Conservation (phyloP, 352 stramenopile species). For the Globisporangium spiculum region DNA sequence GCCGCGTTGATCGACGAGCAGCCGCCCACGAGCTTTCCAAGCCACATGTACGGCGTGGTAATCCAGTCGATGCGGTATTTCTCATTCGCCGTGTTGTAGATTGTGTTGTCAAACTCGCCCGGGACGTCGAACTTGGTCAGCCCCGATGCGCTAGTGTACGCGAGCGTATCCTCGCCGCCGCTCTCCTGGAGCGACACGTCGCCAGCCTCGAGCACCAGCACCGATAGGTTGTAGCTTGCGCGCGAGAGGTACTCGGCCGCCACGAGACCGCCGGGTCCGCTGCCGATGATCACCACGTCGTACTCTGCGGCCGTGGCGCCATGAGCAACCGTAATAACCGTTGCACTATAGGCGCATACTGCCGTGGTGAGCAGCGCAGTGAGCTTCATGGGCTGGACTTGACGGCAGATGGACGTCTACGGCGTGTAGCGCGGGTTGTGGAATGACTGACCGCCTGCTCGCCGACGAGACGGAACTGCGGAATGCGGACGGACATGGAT, state of each 20-base stretch:
- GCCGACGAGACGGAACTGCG: not conserved
- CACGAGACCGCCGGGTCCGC: constrained; percentile 50
- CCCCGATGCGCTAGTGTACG: constrained; percentile 37
- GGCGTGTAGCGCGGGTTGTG: not conserved
- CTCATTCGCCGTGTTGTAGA: constrained; percentile 42
- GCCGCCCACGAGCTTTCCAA: constrained; percentile 75
- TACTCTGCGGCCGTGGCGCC: constrained; percentile 20
- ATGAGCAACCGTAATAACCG: not conserved
- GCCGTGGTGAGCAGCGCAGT: not conserved
- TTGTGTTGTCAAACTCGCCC: constrained; percentile 52
- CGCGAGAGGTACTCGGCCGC: constrained; percentile 46
- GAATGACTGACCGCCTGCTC: not conserved
- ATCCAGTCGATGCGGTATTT: constrained; percentile 50
- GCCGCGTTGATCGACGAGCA: constrained; percentile 76
- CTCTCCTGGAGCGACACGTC: constrained; percentile 37
- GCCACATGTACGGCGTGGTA: constrained; percentile 36
- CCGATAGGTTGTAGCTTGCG: constrained; percentile 20
- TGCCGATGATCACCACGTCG: constrained; percentile 60
- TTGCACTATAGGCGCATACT: not conserved
- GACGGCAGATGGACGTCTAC: not conserved
- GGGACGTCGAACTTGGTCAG: constrained; percentile 74
- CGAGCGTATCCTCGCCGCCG: constrained; percentile 38
- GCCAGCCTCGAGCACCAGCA: constrained; percentile 35
- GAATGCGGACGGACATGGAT: not conserved
- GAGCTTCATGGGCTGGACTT: not conserved